These are phyloP conservation scores for Melampsora americana DNA, from an alignment of 1,284 basidiomycete genomes.

Conservation along the genomic window DNA sequence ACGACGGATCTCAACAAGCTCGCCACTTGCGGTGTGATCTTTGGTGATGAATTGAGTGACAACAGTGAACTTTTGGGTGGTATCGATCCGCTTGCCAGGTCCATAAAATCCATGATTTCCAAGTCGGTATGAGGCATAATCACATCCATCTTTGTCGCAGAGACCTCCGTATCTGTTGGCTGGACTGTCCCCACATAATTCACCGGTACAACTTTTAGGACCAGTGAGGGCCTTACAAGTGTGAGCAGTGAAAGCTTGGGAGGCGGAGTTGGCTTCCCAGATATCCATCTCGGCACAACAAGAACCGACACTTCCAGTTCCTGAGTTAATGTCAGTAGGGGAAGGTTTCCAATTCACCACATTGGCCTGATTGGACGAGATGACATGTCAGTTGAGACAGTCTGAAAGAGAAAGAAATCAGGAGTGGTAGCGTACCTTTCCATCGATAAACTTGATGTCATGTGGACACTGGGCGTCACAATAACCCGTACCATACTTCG, in stretches of 20 bases:
- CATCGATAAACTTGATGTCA: conserved; percentile 62
- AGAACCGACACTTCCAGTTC: conserved; percentile 58
- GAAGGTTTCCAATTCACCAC: conserved; percentile 50
- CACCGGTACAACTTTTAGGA: not conserved
- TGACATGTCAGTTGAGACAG: not conserved
- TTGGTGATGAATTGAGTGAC: conserved; percentile 33
- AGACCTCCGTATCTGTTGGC: not conserved
- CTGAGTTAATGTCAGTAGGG: conserved; percentile 50
- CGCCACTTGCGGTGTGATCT: conserved; percentile 11
- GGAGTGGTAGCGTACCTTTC: conserved; percentile 58
- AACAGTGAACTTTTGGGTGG: conserved; percentile 17
- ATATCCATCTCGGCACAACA: conserved; percentile 58
- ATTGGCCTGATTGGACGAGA: conserved; percentile 55
- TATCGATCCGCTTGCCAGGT: conserved; percentile 15
- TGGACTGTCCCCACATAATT: not conserved
- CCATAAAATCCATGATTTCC: conserved; percentile 22
- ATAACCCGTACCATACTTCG: conserved; percentile 49
- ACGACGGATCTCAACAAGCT: conserved; percentile 21
- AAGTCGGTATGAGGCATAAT: conserved; percentile 21
- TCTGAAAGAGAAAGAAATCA: not conserved
- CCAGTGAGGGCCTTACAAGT: conserved; percentile 1
- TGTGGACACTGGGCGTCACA: conserved; percentile 56
- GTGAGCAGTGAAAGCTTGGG: conserved; percentile 26
- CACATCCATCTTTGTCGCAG: conserved; percentile 27
- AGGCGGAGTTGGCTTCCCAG: conserved; percentile 51